Evolutionary conservation across 106 monocot species (phyloP).

Genomic region (Triglochin maritima): DNA sequence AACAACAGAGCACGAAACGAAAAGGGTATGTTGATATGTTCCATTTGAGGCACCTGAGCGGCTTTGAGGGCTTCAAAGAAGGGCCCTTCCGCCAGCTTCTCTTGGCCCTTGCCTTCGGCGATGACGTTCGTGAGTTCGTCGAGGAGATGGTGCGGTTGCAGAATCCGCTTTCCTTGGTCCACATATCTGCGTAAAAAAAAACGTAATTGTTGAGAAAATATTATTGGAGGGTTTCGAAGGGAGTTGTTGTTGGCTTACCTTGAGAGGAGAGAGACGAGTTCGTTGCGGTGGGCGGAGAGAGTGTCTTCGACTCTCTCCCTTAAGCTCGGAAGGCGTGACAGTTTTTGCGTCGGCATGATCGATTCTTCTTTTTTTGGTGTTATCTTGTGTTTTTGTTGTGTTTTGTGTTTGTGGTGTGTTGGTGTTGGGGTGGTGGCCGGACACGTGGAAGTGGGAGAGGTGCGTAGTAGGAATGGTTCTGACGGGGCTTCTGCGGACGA

Average conservation of each 20-base stretch:
- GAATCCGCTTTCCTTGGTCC: slow-evolving; percentile 67
- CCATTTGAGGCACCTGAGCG: slow-evolving; percentile 38
- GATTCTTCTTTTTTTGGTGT: background rate
- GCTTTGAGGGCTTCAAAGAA: slow-evolving; percentile 66
- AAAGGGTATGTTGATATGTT: too few relatives aligned
- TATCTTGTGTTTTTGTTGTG: background rate
- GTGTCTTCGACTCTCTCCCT: slow-evolving; percentile 87
- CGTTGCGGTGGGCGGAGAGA: slow-evolving; percentile 75
- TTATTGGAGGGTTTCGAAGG: too few relatives aligned
- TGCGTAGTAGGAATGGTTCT: too few relatives aligned
- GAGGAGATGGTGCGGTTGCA: slow-evolving; percentile 80
- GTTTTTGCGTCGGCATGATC: slow-evolving; percentile 20
- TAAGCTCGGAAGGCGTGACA: slow-evolving; percentile 47
- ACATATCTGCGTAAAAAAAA: slow-evolving; percentile 33
- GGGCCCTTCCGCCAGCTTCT: slow-evolving; percentile 43
- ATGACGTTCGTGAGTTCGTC: slow-evolving; percentile 57
- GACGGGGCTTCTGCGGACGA: too few relatives aligned
- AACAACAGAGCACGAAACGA: background rate
- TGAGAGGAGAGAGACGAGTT: slow-evolving; percentile 82
- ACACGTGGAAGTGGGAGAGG: background rate
- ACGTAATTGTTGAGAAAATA: background rate
- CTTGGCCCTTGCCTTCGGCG: slow-evolving; percentile 12
- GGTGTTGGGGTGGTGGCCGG: background rate
- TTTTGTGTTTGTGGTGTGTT: background rate
- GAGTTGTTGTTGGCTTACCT: slow-evolving; percentile 9